These are phyloP conservation scores for Saccharomycopsis fibuligera DNA, from an alignment of 805 yeast genomes.

Conservation along the genomic window DNA sequence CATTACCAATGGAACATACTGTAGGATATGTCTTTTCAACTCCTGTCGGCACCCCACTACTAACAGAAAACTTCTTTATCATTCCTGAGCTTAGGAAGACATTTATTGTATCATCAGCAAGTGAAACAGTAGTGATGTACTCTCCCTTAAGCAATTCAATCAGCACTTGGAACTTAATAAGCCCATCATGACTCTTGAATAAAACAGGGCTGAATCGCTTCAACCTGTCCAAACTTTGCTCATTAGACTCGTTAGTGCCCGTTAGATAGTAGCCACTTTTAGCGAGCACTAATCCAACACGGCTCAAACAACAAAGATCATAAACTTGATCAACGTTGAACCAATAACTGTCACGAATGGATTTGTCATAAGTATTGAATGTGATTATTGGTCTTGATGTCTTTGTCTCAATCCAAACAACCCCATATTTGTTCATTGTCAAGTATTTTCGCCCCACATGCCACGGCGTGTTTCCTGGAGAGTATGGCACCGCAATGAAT, in stretches of 20 bases:
- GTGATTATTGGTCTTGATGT: slow-evolving; percentile 20
- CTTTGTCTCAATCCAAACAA: slow-evolving; percentile 21
- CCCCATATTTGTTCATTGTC: slow-evolving; percentile 16
- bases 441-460: slow-evolving; percentile 20
- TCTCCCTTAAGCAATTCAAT: slow-evolving; percentile 13
- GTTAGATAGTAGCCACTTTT: slow-evolving; percentile 14
- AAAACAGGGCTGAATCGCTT: slow-evolving; percentile 7
- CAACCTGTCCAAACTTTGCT: slow-evolving; percentile 4
- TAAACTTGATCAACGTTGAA: slow-evolving; percentile 16
- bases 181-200: slow-evolving; percentile 7
- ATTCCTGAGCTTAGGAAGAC: slow-evolving; percentile 13
- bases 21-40: slow-evolving; percentile 16
- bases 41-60: slow-evolving; percentile 10
- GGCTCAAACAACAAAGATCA: slow-evolving; percentile 16
- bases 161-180: neutral
- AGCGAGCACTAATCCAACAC: slow-evolving; percentile 14
- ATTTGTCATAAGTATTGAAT: slow-evolving; percentile 14
- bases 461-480: slow-evolving; percentile 19
- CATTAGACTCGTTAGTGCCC: slow-evolving; percentile 5
- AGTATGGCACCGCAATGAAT: slow-evolving; percentile 14
- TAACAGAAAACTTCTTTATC: slow-evolving; percentile 3
- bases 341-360: slow-evolving; percentile 6
- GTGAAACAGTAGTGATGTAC: slow-evolving; percentile 7
- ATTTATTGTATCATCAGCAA: neutral
- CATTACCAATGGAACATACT: slow-evolving; percentile 12